Conservation (phyloP, 2,329 filamentous ascomycete species). For the Metarhizium rileyi region DNA sequence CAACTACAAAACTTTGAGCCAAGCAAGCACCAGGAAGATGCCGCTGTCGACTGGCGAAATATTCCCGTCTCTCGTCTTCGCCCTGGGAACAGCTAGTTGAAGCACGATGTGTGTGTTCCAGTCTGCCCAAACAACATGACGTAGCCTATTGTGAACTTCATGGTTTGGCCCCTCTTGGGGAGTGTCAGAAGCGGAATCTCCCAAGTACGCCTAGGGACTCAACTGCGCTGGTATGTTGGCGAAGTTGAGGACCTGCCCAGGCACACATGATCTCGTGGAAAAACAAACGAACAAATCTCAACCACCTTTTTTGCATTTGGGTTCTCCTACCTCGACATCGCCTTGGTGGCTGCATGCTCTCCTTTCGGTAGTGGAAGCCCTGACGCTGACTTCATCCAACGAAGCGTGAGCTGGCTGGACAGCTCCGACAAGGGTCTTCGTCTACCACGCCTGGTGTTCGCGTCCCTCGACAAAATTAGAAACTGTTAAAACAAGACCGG, state of each 20-base stretch:
- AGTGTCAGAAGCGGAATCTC: not conserved
- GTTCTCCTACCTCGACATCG: not conserved
- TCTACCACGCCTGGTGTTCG: not conserved
- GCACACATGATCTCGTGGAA: not conserved
- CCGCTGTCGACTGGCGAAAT: not conserved
- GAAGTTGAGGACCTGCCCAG: not conserved
- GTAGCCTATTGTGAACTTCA: not conserved
- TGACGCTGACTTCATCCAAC: slow-evolving; percentile 1
- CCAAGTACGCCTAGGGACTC: not conserved
- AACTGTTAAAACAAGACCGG: not conserved
- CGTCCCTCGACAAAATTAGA: not conserved
- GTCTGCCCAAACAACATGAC: not conserved
- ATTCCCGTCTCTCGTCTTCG: not conserved
- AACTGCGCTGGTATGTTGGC: not conserved
- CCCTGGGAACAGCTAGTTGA: not conserved
- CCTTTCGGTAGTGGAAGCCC: not conserved
- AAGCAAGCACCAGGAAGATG: not conserved
- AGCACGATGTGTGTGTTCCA: not conserved
- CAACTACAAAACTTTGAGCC: not conserved
- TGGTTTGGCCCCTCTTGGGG: not conserved
- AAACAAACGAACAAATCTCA: slow-evolving; percentile 4
- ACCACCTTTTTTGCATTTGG: slow-evolving; percentile 1
- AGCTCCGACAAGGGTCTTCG: not conserved
- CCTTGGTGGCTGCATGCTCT: not conserved
- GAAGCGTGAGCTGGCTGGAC: not conserved